Evolutionary conservation across 2,329 filamentous ascomycete genomes (phyloP), one percentile per base, ranked within the genome.

Genomic region (Didymellaceae sp.): DNA sequence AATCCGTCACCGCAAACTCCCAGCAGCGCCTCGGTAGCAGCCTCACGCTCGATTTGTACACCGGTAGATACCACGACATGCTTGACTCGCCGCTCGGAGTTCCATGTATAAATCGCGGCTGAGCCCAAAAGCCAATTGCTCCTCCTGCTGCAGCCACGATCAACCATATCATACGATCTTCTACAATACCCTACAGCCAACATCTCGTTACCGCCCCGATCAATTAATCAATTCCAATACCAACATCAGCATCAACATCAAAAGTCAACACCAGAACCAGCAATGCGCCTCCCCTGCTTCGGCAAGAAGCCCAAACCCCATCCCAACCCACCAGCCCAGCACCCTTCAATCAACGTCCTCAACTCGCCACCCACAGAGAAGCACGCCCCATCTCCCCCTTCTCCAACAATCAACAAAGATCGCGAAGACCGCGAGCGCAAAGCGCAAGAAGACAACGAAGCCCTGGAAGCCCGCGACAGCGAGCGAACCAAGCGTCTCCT

Each of bases 1-100:
- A 43, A 32, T 2, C 26, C 25, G 48, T 52, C 48, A 52, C 48
- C 48, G 42, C 48, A 52, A 37, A 24, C 21, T 18, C 20, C 9
- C 22, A 30, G 33, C 20, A 17, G 14, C 22, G 34, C 47, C 30
- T 34, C 34, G 33, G 21, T 17, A 41, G 31, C 25, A 52, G 48
- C 41, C 42, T 52, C 32, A 33, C 17, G 5, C 18, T 20, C 18
- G 14, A 37, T 38, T 14, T 9, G 11, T 26, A 43, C 39, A 49
- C 38, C 30, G 31, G 25, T 14, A 30, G 16, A 25, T 32, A 38
- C 20, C 13, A 28, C 30, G 45, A 25, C 28, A 20, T 34, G n/a
- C 16, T 16, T 18, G 7, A 16, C 4, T 13, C 26, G n/a, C 5
- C 6, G 16, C 2, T 13, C 13, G 22, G 5, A 18, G 6, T 9